Base-by-base conservation (phyloP, 257 asterid species). In the Primulina tabacum region DNA sequence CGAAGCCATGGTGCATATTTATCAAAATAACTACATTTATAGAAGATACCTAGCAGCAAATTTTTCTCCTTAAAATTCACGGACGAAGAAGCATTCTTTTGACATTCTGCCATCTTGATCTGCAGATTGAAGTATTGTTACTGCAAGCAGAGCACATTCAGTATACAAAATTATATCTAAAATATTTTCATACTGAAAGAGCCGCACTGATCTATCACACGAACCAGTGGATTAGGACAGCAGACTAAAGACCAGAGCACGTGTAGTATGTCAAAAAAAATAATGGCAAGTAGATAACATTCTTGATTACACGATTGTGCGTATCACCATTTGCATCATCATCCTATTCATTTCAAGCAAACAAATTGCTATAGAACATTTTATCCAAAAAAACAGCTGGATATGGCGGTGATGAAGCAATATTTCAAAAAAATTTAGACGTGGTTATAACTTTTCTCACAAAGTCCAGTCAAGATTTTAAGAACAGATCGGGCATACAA, bases 41-140 rank as follows among this genome's bases (percentile, higher is more conserved):
- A 68, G 68, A 68, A 58, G 29, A 64, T 81, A 92, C 96, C 97
- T 77, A 83, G 85, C 65, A 82, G 33, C 7, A 87, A 77, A 68
- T 78, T 78, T 76, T 87, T 87, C 82, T 85, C 82, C 79, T 82
- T 80, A 63, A 74, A 52, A 17, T 66, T 80, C 69, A 58, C 71
- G 55, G 88, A 72, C 33, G 86, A 77, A 73, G 82, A 29, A 65
- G 76, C 83, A 74, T 62, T 78, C 80, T 90, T 90, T 72, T 69
- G 69, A 67, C 87, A 55, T 76, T 84, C 89, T 28, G 83, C 85
- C 98, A 92, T 92, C 83, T 77, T 61, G 58, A 43, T 57, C 62
- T 18, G 33, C 73, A 64, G 67, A 62, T 18, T 61, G 35, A 60
- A 50, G 78, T 60, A 55, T 43, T 38, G 14, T 58, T 78, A 74